phyloP scores from a whole-genome alignment of 2,329 filamentous ascomycete species.

The Colletotrichum tropicicola region DNA sequence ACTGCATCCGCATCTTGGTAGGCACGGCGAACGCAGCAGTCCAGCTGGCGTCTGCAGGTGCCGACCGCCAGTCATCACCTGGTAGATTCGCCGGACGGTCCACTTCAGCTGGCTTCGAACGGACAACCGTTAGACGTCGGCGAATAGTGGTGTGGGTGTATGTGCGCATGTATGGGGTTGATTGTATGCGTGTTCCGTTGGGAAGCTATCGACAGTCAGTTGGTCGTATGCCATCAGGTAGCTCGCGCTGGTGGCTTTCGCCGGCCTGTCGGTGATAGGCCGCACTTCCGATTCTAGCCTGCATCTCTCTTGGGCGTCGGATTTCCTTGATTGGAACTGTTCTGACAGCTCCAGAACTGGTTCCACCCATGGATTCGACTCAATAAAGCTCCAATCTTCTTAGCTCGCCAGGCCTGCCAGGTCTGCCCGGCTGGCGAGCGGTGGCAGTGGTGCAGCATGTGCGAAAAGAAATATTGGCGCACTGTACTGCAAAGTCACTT shows the following conservation, averaged over 20 bases:
- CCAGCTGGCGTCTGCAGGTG: neutral
- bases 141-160: neutral
- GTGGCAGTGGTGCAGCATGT: neutral
- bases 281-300: too few relatives aligned
- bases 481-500: conserved; percentile 13
- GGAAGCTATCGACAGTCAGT: neutral
- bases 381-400: too few relatives aligned
- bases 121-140: too few relatives aligned
- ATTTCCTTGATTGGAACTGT: too few relatives aligned
- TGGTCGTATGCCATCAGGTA: neutral
- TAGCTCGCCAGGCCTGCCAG: conserved; percentile 8
- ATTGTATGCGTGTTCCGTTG: neutral
- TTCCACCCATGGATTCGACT: neutral
- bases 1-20: neutral
- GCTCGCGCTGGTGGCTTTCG: neutral
- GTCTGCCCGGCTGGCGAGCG: conserved; percentile 5
- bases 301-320: too few relatives aligned
- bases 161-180: neutral
- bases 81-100: too few relatives aligned
- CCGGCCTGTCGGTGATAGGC: too few relatives aligned
- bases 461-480: neutral
- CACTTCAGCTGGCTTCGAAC: too few relatives aligned
- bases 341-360: too few relatives aligned
- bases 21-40: neutral
- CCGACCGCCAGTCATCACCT: neutral